Conservation (phyloP, 1,284 basidiomycete species). For the Cryptococcus jaspeensis region DNA sequence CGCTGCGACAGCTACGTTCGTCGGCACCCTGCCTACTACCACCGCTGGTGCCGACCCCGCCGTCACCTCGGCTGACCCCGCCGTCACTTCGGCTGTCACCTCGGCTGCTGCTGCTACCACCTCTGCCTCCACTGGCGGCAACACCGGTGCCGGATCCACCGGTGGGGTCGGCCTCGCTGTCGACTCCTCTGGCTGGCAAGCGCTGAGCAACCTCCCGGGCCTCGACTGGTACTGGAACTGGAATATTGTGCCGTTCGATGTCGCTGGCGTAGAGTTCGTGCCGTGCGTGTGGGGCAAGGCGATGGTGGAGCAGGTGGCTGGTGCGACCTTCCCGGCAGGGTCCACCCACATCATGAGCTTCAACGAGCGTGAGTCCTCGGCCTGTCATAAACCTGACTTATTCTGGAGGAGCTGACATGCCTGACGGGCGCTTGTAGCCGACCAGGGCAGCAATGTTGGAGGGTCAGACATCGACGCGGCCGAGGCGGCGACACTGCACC, state of each 20-base stretch:
- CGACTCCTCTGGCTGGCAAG: too few relatives aligned
- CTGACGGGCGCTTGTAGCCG: constrained; percentile 10
- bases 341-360: constrained; percentile 29
- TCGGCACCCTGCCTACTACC: too few relatives aligned
- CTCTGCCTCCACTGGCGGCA: too few relatives aligned
- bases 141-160: too few relatives aligned
- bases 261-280: constrained; percentile 12
- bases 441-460: constrained; percentile 15
- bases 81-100: too few relatives aligned
- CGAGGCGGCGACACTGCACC: constrained; percentile 28
- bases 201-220: too few relatives aligned
- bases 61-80: too few relatives aligned
- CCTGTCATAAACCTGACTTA: neutral
- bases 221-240: constrained; percentile 19
- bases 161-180: too few relatives aligned
- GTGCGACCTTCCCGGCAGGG: constrained; percentile 8
- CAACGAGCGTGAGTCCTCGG: constrained; percentile 36
- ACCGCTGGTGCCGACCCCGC: too few relatives aligned
- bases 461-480: constrained; percentile 24
- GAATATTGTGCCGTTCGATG: constrained; percentile 5
- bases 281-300: constrained; percentile 18
- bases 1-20: too few relatives aligned
- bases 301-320: constrained; percentile 12
- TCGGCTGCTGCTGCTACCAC: too few relatives aligned
- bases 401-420: neutral